phyloP scores from a whole-genome alignment of 441 rosid species.

The Arabidopsis lyrata region DNA sequence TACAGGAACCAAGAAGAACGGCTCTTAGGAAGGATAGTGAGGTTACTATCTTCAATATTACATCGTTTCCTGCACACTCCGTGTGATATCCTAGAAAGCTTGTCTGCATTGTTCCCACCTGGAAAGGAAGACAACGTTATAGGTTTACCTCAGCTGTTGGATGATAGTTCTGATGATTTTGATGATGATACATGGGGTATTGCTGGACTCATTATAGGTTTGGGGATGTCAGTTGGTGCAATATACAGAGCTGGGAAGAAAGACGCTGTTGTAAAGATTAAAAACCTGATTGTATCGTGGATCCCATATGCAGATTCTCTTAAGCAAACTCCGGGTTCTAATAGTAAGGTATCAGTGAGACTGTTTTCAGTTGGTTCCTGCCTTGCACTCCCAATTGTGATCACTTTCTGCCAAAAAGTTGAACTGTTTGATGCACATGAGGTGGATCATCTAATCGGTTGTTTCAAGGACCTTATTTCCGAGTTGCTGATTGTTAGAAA shows the following conservation, averaged over 20 bases:
- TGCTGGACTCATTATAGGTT: constrained; percentile 88
- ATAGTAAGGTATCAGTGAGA: constrained; percentile 50
- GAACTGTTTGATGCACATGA: constrained; percentile 77
- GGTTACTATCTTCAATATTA: constrained; percentile 58
- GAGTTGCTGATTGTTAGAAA: constrained; percentile 70
- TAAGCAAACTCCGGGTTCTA: constrained; percentile 46
- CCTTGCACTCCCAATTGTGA: constrained; percentile 76
- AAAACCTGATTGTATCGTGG: constrained; percentile 81
- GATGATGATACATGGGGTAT: constrained; percentile 96
- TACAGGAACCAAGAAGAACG: constrained; percentile 65
- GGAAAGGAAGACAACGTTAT: constrained; percentile 44
- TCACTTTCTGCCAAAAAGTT: constrained; percentile 80
- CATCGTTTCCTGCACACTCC: constrained; percentile 58
- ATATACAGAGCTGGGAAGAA: constrained; percentile 79
- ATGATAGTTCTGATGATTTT: constrained; percentile 60
- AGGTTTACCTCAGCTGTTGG: constrained; percentile 50
- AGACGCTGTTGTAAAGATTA: constrained; percentile 70
- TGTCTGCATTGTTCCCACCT: constrained; percentile 56
- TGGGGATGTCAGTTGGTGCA: constrained; percentile 79
- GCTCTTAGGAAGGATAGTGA: constrained; percentile 69
- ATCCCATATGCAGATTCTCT: constrained; percentile 62
- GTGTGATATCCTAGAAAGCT: constrained; percentile 56
- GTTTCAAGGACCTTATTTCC: constrained; percentile 70
- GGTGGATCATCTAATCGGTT: constrained; percentile 59
- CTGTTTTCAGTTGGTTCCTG: constrained; percentile 82